Base-by-base conservation (phyloP, 306 rosid species). In the Phaseolus lunatus region DNA sequence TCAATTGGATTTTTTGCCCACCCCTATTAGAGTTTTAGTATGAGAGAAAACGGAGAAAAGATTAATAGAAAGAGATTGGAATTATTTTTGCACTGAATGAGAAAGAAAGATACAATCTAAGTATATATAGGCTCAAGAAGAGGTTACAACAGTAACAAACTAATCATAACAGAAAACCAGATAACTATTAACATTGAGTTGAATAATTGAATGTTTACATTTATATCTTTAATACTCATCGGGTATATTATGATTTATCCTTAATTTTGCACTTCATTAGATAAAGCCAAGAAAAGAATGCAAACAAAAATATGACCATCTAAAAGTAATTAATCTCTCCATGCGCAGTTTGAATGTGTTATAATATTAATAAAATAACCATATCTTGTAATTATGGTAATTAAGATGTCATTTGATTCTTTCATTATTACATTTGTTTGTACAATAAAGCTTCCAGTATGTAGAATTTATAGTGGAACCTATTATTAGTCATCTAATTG, bases 181-280 rank as follows among this genome's bases (percentile, higher is more conserved):
- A n/a, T n/a, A n/a, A n/a, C n/a, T n/a, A n/a, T n/a, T n/a, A n/a
- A n/a, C n/a, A n/a, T n/a, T n/a, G n/a, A n/a, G n/a, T n/a, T n/a
- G n/a, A n/a, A n/a, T n/a, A n/a, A n/a, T n/a, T n/a, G n/a, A n/a
- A n/a, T n/a, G n/a, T n/a, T n/a, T n/a, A n/a, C n/a, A n/a, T n/a
- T n/a, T n/a, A n/a, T n/a, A n/a, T n/a, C n/a, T n/a, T n/a, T n/a
- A n/a, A n/a, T n/a, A n/a, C n/a, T n/a, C n/a, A n/a, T 57, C 47
- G 45, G 31, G 48, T 45, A 9, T 70, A 64, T 68, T 58, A 37
- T 31, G 22, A 27, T 80, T 18, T 61, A 61, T 61, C 67, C 43
- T 61, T 61, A 15, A 61, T 61, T 29, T 14, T 61, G 1, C 43
- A n/a, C n/a, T n/a, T n/a, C n/a, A 16, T 54, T 54, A 4, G 62